phyloP scores from a whole-genome alignment of 495 filamentous ascomycete genomes.

The Xylaria cubensis region DNA sequence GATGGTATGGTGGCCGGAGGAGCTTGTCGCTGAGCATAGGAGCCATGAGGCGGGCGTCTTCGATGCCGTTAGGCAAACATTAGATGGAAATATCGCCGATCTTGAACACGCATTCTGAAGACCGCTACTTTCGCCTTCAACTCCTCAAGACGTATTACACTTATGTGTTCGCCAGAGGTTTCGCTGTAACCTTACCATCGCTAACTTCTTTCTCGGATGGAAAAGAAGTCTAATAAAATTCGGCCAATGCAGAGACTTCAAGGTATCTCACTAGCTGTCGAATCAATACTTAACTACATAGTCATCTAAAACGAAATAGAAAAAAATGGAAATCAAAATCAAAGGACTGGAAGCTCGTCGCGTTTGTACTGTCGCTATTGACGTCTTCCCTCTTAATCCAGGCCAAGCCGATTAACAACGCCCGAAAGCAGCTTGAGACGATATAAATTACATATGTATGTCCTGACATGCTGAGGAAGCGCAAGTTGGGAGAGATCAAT shows the following conservation, averaged over 20 bases:
- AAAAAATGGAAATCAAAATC: neutral
- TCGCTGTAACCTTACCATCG: neutral
- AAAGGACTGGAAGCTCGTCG: constrained; percentile 30
- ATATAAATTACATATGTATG: constrained; percentile 73
- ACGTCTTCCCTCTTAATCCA: neutral
- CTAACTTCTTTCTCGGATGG: constrained; percentile 38
- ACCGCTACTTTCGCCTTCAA: neutral
- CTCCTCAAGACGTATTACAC: neutral
- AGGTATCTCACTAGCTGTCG: neutral
- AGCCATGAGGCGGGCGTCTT: constrained; percentile 97
- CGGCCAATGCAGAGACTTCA: too few relatives aligned
- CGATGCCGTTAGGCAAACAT: constrained; percentile 75
- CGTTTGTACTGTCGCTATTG: neutral
- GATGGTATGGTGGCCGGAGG: too few relatives aligned
- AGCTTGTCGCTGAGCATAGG: constrained; percentile 59
- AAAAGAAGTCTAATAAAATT: too few relatives aligned
- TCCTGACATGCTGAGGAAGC: constrained; percentile 54
- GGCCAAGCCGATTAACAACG: constrained; percentile 67
- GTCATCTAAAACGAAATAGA: constrained; percentile 45
- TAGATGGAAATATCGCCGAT: constrained; percentile 83
- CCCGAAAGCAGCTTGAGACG: constrained; percentile 71
- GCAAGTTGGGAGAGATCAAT: constrained; percentile 71
- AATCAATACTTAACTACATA: too few relatives aligned
- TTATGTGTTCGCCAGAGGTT: too few relatives aligned
- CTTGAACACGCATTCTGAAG: constrained; percentile 43